A percentile compares a stretch with the other conserved stretches of the same genome.
Evolutionary conservation across 139 green algal species (phyloP).

Genomic region (Tetraselmis chui): DNA sequence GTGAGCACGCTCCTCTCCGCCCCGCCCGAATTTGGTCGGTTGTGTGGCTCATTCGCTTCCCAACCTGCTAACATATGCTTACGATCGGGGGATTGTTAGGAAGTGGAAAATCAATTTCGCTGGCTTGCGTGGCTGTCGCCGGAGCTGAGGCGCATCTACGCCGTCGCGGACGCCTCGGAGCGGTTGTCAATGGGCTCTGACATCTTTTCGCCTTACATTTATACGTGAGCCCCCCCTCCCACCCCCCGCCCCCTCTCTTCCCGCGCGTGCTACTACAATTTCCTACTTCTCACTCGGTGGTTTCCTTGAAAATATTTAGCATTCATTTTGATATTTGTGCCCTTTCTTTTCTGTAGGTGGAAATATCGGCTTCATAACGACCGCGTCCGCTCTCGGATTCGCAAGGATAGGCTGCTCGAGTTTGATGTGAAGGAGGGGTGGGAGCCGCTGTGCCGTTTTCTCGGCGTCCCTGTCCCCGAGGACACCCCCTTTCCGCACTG

Average conservation of each 20-base stretch:
- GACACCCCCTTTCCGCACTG: background rate
- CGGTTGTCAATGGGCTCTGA: background rate
- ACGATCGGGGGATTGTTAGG: too few species aligned
- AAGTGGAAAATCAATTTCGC: background rate
- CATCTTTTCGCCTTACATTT: background rate
- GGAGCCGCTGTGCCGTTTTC: background rate
- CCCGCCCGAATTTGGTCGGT: too few species aligned
- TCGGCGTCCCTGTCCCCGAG: background rate
- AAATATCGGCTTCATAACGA: background rate
- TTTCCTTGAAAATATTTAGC: too few species aligned
- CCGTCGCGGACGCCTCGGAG: background rate
- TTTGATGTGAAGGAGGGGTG: background rate
- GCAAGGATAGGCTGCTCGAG: background rate
- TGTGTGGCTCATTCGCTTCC: too few species aligned
- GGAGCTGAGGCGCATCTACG: background rate
- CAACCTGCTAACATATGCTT: too few species aligned
- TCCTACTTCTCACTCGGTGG: too few species aligned
- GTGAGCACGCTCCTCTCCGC: too few species aligned
- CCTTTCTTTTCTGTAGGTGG: too few species aligned
- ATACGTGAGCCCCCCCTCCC: background rate
- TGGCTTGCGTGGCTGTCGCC: background rate
- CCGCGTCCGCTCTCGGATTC: background rate
- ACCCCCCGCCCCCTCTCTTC: background rate
- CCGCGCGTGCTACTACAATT: background rate
- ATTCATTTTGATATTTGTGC: too few species aligned